phyloP scores from a whole-genome alignment of 1,284 basidiomycete species.

The Malassezia brasiliensis region DNA sequence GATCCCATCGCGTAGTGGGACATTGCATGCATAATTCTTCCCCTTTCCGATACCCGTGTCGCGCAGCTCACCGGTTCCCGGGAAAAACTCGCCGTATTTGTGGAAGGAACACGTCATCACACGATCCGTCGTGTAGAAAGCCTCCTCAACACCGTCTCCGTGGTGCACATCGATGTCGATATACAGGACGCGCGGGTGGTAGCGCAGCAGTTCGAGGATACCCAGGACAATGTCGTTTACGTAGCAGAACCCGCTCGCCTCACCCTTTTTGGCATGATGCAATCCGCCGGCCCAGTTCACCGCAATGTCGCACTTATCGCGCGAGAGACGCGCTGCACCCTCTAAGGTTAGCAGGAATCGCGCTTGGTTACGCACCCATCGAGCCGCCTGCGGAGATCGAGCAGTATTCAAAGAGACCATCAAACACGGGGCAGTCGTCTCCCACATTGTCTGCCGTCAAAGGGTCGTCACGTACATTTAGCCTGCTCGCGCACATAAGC shows the following conservation, averaged over 20 bases:
- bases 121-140: constrained; percentile 95
- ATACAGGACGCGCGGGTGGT: constrained; percentile 88
- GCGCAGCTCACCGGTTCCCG: constrained; percentile 91
- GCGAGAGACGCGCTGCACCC: constrained; percentile 85
- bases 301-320: constrained; percentile 97
- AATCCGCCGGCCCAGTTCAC: constrained; percentile 97
- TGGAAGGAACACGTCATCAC: constrained; percentile 99
- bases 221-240: constrained; percentile 98
- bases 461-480: constrained; percentile 61
- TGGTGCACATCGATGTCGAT: constrained; percentile 99
- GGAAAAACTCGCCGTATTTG: constrained; percentile 99
- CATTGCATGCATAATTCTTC: constrained; percentile 71
- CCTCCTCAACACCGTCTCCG: constrained; percentile 97
- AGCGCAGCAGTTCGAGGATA: constrained; percentile 84
- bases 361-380: constrained; percentile 63
- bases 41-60: constrained; percentile 80
- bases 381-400: constrained; percentile 96
- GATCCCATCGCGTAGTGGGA: constrained; percentile 89
- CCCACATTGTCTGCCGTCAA: constrained; percentile 61
- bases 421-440: constrained; percentile 97
- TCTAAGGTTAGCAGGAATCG: constrained; percentile 54
- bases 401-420: constrained; percentile 95
- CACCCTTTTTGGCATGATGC: constrained; percentile 96
- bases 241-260: constrained; percentile 97
- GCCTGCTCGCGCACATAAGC: constrained; percentile 87